Conservation (phyloP, 257 asterid species). For the Scutellaria galericulata region DNA sequence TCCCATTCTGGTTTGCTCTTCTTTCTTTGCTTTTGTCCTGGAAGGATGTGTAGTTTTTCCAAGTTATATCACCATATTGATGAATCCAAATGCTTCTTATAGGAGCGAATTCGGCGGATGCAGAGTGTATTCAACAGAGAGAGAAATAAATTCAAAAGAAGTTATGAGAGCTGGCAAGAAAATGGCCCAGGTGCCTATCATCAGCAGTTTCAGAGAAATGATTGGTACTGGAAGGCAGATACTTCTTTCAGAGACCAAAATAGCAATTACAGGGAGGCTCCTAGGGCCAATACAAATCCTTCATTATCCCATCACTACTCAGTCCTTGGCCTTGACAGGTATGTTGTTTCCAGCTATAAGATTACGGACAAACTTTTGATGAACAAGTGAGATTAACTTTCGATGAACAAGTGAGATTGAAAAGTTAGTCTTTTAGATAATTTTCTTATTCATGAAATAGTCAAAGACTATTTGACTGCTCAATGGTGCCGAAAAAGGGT, state of each 20-base stretch:
- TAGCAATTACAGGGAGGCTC: conserved; percentile 59
- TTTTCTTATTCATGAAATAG: conserved; percentile 21
- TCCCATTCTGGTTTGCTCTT: conserved; percentile 3
- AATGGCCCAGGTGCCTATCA: conserved; percentile 65
- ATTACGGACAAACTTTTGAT: conserved; percentile 23
- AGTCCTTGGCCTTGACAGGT: conserved; percentile 97
- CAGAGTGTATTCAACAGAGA: conserved; percentile 90
- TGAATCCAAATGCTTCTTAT: conserved; percentile 33
- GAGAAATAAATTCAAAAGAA: conserved; percentile 71
- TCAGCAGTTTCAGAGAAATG: conserved; percentile 88
- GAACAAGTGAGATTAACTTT: neutral
- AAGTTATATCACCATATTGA: conserved; percentile 21
- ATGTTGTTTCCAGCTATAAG: conserved; percentile 26
- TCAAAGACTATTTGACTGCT: conserved; percentile 1
- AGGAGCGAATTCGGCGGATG: conserved; percentile 97
- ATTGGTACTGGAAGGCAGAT: conserved; percentile 93
- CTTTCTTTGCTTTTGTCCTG: conserved; percentile 14
- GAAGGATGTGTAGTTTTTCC: conserved; percentile 13
- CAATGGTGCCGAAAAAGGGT: neutral
- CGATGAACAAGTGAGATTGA: conserved; percentile 12
- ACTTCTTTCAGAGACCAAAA: conserved; percentile 59
- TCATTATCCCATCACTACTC: conserved; percentile 82
- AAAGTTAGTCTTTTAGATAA: conserved; percentile 8
- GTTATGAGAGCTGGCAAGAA: conserved; percentile 88
- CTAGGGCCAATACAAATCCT: conserved; percentile 50